Base-by-base conservation (phyloP, 2,329 filamentous ascomycete species). In the Fusarium falciforme region DNA sequence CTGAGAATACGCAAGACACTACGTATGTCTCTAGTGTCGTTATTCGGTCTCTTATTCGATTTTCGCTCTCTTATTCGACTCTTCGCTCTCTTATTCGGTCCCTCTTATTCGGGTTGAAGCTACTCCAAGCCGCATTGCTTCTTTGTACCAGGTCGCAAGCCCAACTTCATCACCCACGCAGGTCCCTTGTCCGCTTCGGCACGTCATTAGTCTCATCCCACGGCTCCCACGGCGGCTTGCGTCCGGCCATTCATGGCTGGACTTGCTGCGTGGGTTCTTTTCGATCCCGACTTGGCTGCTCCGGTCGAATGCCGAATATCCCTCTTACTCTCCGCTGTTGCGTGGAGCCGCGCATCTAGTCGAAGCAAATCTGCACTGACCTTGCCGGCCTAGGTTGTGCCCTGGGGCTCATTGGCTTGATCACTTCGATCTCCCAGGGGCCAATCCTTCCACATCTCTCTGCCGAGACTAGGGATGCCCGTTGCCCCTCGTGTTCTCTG, bases 401-500 rank as follows among this genome's bases (percentile, higher is more conserved):
- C 47, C 66, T 61, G 47, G 29, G n/a, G 60, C 40, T 58, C 36
- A 64, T 70, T 52, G 62, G 58, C 40, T 63, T 42, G 58, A 42
- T 27, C 22, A 16, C 59, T 58, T 49, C 42, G 63, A 73, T 71
- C 71, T 67, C 25, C 58, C 40, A 44, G 36, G 58, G 40, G 33
- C 25, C 35, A 22, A 65, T 66, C 68, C 55, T 65, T 35, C 62
- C 57, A 38, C 40, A 62, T 61, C 47, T 57, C 22, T 68, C 52
- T 71, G 17, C 71, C 58, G 38, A 40, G 38, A 64, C 20, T 61
- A 67, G 33, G 16, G 36, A 62, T 65, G 64, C 68, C 71, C 71
- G 61, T 61, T 62, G 54, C 61, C 47, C 49, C 71, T 73, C 71
- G 71, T 74, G 71, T 73, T 73, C 71, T 68, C 55, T 68, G 64